phyloP scores from a whole-genome alignment of 2,329 filamentous ascomycete genomes.

The Claviceps capensis region DNA sequence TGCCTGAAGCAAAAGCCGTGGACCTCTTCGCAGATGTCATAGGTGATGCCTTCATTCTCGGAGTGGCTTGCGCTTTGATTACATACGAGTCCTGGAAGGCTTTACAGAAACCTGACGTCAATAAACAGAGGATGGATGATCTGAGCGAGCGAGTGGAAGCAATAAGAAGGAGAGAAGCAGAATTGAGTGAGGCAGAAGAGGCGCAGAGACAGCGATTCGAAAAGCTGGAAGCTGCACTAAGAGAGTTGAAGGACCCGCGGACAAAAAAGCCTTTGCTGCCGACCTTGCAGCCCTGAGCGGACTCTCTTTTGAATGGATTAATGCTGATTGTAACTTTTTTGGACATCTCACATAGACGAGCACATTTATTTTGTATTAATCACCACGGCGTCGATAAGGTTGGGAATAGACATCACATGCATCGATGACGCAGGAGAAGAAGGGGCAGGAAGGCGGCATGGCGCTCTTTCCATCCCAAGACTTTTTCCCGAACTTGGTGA shows the following conservation, averaged over 20 bases:
- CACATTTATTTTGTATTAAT: background rate
- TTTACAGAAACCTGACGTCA: slow-evolving; percentile 45
- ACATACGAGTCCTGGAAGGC: slow-evolving; percentile 48
- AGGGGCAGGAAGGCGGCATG: background rate
- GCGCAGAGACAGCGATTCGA: slow-evolving; percentile 34
- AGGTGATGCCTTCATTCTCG: slow-evolving; percentile 48
- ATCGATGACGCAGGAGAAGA: background rate
- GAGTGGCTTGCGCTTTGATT: slow-evolving; percentile 42
- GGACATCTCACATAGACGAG: background rate
- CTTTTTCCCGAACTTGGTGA: background rate
- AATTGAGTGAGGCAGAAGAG: slow-evolving; percentile 31
- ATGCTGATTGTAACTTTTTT: background rate
- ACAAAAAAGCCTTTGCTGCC: slow-evolving; percentile 41
- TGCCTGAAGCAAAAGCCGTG: slow-evolving; percentile 53
- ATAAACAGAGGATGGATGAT: slow-evolving; percentile 37
- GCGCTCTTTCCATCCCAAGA: slow-evolving; percentile 3
- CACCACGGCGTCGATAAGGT: background rate
- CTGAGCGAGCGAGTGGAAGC: slow-evolving; percentile 35
- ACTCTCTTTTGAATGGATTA: background rate
- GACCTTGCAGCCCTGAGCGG: slow-evolving; percentile 14
- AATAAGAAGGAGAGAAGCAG: slow-evolving; percentile 34
- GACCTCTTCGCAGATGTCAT: slow-evolving; percentile 54
- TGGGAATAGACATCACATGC: background rate
- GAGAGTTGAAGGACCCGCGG: slow-evolving; percentile 39
- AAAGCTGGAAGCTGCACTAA: slow-evolving; percentile 39